phyloP scores from a whole-genome alignment of 495 filamentous ascomycete genomes.

The Xylaria sp. region DNA sequence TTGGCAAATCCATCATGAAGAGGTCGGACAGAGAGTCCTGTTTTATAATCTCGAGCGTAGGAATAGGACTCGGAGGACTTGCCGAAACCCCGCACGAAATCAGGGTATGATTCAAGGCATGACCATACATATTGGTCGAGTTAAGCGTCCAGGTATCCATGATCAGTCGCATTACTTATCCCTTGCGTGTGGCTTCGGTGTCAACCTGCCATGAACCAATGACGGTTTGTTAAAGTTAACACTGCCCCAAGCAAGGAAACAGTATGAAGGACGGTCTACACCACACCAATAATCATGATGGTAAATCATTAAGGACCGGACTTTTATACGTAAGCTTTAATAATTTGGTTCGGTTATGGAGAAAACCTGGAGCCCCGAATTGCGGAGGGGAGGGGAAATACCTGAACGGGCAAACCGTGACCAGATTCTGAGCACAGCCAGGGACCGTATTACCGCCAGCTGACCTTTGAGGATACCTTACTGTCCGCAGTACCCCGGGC shows the following conservation, averaged over 20 bases:
- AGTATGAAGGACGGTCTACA: too few relatives aligned
- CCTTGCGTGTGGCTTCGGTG: neutral
- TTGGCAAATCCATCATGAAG: neutral
- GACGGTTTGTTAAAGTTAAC: neutral
- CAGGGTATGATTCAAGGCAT: neutral
- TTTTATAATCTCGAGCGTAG: neutral
- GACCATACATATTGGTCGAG: neutral
- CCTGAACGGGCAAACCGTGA: constrained; percentile 2
- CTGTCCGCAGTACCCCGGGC: too few relatives aligned
- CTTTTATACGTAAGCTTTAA: neutral
- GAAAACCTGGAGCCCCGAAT: constrained; percentile 8
- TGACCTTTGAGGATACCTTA: neutral
- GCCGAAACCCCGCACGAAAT: constrained; percentile 15
- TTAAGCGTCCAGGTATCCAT: neutral
- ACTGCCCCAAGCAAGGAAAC: too few relatives aligned
- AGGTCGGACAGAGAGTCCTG: neutral
- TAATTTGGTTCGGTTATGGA: neutral
- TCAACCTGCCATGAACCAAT: neutral
- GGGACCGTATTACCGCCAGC: neutral
- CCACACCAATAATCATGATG: too few relatives aligned
- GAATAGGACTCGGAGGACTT: neutral
- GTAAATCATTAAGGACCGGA: neutral
- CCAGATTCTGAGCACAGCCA: neutral
- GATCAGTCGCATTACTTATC: neutral
- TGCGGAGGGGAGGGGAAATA: neutral